phyloP scores from a whole-genome alignment of 1,284 basidiomycete genomes.

The Golubevia pallescens region DNA sequence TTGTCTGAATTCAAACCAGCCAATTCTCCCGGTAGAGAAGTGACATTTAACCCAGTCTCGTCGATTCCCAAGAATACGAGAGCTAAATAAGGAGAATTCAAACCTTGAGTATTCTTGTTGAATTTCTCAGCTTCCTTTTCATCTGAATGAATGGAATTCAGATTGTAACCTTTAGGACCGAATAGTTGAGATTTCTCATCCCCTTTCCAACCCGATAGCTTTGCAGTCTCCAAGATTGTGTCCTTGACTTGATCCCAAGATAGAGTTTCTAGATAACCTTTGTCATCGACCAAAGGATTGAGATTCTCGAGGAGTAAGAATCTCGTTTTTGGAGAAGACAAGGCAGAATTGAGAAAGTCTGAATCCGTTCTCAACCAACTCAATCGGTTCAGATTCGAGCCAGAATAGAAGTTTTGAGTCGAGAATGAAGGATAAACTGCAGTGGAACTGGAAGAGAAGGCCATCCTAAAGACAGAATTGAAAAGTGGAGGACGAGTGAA shows the following conservation, averaged over 20 bases:
- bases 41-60: slow-evolving; percentile 15
- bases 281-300: slow-evolving; percentile 42
- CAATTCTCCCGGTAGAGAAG: slow-evolving; percentile 27
- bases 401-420: neutral
- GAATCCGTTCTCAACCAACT: slow-evolving; percentile 52
- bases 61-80: slow-evolving; percentile 55
- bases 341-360: slow-evolving; percentile 45
- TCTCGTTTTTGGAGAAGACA: slow-evolving; percentile 30
- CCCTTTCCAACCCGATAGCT: slow-evolving; percentile 14
- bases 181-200: slow-evolving; percentile 22
- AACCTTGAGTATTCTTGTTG: slow-evolving; percentile 25
- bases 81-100: slow-evolving; percentile 31
- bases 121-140: slow-evolving; percentile 21
- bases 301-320: slow-evolving; percentile 46
- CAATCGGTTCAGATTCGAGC: slow-evolving; percentile 42
- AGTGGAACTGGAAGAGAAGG: no score
- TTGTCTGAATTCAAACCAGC: slow-evolving; percentile 12
- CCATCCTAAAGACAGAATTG: no score
- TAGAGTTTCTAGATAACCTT: slow-evolving; percentile 35
- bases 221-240: slow-evolving; percentile 29
- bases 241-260: slow-evolving; percentile 42
- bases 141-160: slow-evolving; percentile 8
- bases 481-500: no score
- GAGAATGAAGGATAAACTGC: no score
- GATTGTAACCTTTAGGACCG: slow-evolving; percentile 36